Evolutionary conservation across 78 protist genomes (phyloP).

Genomic region (Bigelowiella natans): DNA sequence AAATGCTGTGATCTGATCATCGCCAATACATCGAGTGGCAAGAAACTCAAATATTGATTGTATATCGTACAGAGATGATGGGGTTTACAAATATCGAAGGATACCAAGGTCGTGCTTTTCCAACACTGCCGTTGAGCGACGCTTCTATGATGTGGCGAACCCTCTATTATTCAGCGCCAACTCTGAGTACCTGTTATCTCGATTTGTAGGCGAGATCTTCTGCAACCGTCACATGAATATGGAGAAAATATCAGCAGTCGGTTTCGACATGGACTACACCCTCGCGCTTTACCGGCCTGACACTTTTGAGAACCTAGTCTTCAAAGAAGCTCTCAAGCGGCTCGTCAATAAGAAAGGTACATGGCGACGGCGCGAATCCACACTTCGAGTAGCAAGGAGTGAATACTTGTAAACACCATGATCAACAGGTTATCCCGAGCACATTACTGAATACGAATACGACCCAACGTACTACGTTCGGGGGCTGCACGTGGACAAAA

Average conservation of each 20-base stretch:
- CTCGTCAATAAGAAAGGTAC: conserved; percentile 1
- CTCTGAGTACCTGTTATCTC: neutral
- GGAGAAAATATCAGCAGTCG: conserved; percentile 9
- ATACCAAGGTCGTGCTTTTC: no score
- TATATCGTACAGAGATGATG: neutral
- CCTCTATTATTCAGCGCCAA: no score
- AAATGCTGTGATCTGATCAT: no score
- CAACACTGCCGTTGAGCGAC: no score
- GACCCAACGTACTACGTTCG: conserved; percentile 21
- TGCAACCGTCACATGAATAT: conserved; percentile 15
- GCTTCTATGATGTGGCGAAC: no score
- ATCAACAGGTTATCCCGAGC: neutral
- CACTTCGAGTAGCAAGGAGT: no score
- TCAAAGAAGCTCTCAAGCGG: conserved; percentile 16
- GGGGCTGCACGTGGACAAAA: conserved; percentile 33
- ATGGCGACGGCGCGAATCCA: no score
- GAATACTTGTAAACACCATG: no score
- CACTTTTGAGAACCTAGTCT: conserved; percentile 26
- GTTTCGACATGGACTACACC: conserved; percentile 43
- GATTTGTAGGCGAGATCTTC: neutral
- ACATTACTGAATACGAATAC: neutral
- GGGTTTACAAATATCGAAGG: neutral
- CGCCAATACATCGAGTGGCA: no score
- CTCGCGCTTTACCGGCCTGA: conserved; percentile 30
- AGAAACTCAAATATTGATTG: neutral